Base-by-base conservation (phyloP, 352 stramenopile species). In the Phytophthora cryptogea region DNA sequence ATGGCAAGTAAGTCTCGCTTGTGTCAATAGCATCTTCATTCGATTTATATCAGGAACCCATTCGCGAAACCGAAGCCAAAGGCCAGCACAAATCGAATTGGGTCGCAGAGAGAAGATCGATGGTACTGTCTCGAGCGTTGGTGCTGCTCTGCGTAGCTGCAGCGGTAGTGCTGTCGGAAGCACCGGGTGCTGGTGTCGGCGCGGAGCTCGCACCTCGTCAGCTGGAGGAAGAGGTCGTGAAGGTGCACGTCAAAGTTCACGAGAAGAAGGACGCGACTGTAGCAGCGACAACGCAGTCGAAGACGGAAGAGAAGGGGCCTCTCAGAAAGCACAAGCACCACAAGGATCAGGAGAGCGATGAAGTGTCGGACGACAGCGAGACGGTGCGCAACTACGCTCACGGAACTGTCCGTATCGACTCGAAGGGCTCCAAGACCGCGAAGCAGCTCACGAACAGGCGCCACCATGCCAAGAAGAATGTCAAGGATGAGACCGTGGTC, bases 111-210 rank as follows among this genome's bases (percentile, higher is more conserved):
- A 36, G 28, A 60, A 60, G 33, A 60, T 69, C 17, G 14, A 83
- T 83, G 71, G 51, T 83, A 30, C 39, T 83, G 26, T 66, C 73
- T 68, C 60, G 68, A 63, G 40, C 40, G 26, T 33, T 80, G 32
- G 43, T 69, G 39, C 26, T 86, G 53, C 36, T 83, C 40, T 82
- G 71, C 43, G 59, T 78, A 36, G 58, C 57, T 6, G 55, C 69
- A 17, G 71, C 54, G 10, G 43, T 70, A 17, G 23, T 74, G 31
- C 66, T 82, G 36, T 65, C 47, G 9, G 41, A 49, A 5, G 47
- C 11, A 13, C 40, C 54, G 9, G 27, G 30, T 5, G 23, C 41
- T 8, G 56, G 64, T 43, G 74, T 77, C 31, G 14, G 44, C 10
- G 57, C 61, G 13, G 61, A 60, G 26, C 26, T 73, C 13, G 48